A percentile compares a stretch with the other conserved stretches of the same genome.
Evolutionary conservation across 306 rosid genomes (phyloP).

Genomic region (Senna tora): DNA sequence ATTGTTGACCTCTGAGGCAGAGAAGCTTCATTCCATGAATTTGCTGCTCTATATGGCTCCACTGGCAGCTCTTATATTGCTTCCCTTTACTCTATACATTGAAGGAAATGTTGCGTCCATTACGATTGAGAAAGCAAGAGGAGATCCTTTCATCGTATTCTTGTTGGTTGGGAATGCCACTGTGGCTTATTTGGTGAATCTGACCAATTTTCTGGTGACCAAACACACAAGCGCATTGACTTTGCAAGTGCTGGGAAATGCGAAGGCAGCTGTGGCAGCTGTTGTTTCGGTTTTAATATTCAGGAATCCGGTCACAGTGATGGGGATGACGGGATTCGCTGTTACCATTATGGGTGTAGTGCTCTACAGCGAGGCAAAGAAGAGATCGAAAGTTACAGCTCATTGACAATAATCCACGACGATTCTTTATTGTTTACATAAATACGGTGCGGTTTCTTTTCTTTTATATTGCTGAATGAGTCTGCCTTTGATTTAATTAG

Average conservation of each 20-base stretch:
- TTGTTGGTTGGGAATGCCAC: conserved; percentile 84
- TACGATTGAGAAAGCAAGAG: conserved; percentile 61
- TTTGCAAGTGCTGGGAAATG: conserved; percentile 89
- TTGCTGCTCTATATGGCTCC: conserved; percentile 93
- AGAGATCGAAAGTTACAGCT: conserved; percentile 72
- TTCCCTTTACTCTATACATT: conserved; percentile 75
- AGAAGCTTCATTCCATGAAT: conserved; percentile 95
- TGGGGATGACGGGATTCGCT: conserved; percentile 84
- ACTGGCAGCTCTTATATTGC: conserved; percentile 70
- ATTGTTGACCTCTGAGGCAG: conserved; percentile 72
- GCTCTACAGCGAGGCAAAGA: conserved; percentile 92
- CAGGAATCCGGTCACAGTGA: conserved; percentile 79
- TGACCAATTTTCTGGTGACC: conserved; percentile 87
- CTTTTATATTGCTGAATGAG: conserved; percentile 3
- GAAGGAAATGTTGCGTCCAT: conserved; percentile 71
- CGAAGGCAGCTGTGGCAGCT: conserved; percentile 90
- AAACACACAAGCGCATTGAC: conserved; percentile 94
- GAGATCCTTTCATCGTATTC: conserved; percentile 62
- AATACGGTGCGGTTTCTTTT: conserved; percentile 16
- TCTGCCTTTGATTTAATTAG: conserved; percentile 32
- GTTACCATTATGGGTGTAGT: conserved; percentile 87
- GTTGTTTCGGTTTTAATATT: conserved; percentile 91
- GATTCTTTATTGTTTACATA: conserved; percentile 15
- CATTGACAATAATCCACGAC: conserved; percentile 37
- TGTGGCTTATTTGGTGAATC: conserved; percentile 87